Base-by-base conservation (phyloP, 2,329 filamentous ascomycete species). In the Beauveria australis region DNA sequence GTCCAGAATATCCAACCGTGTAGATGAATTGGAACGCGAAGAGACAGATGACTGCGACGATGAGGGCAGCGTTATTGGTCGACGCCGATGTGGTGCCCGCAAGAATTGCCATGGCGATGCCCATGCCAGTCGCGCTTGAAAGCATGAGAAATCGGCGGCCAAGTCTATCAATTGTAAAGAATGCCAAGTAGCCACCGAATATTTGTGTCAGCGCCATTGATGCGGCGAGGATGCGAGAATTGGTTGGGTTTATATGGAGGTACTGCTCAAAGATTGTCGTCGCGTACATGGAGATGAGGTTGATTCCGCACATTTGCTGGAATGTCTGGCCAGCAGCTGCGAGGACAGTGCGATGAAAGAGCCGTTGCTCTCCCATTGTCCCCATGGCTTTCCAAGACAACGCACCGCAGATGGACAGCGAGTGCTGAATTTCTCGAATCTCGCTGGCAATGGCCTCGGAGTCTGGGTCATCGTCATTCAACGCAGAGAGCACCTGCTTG, bases 1-100 rank as follows among this genome's bases (percentile, higher is more conserved):
- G 75, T 5, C 83, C 82, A 3, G 86, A 71, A 78, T 81, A 85
- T 8, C 81, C 83, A 0, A 83, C 83, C 22, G 84, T 85, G 66
- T 87, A 88, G 65, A 83, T 84, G 10, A 83, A 82, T 67, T 87
- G 87, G 71, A 86, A 88, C 8, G 83, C 78, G 73, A 88, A 88
- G 12, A 88, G 72, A 60, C 84, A 84, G 66, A 68, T 12, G 60
- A 48, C 61, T 3, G 61, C 61, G n/a, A 62, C 61, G 19, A 62
- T 22, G 16, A 60, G 52, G 5, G 61, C 61, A 12, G 46, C 55
- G 5, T 16, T 53, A 18, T 60, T 57, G 40, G 30, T 48, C 1
- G 37, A 53, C 19, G 41, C 57, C 9, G 61, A 62, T 2, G 61
- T 62, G 3, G 61, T 60, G 16, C 61, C 61, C 5, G 57, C 61